These are phyloP conservation scores for Malassezia restricta DNA, from an alignment of 1,284 basidiomycete genomes.

Conservation along the genomic window DNA sequence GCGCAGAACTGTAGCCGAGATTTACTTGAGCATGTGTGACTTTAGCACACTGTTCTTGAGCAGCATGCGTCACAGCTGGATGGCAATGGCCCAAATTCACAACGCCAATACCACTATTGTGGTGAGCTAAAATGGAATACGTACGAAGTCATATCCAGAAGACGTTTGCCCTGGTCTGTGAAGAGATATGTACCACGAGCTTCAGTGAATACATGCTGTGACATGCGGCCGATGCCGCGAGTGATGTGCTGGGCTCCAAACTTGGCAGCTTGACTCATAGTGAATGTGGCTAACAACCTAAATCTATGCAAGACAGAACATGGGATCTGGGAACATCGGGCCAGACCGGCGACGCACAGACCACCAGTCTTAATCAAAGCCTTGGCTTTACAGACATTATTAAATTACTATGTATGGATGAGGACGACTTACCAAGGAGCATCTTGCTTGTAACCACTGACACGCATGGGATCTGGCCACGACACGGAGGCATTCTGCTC, in stretches of 20 bases:
- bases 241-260: conserved; percentile 38
- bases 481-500: background rate
- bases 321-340: too few relatives aligned
- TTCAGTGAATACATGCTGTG: conserved; percentile 31
- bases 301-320: too few relatives aligned
- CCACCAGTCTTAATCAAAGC: too few relatives aligned
- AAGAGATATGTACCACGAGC: conserved; percentile 33
- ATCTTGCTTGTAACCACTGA: background rate
- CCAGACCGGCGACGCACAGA: too few relatives aligned
- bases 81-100: conserved; percentile 44
- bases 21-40: conserved; percentile 44
- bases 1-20: conserved; percentile 30
- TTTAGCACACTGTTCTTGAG: conserved; percentile 34
- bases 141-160: conserved; percentile 38
- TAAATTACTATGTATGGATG: too few relatives aligned
- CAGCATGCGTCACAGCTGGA: conserved; percentile 35
- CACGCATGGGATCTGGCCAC: background rate
- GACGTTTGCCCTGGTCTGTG: conserved; percentile 29
- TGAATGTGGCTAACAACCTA: background rate
- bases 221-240: conserved; percentile 35
- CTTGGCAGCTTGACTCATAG: background rate
- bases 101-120: conserved; percentile 33
- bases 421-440: background rate
- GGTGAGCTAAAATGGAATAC: background rate
- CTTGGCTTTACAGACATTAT: too few relatives aligned